A percentile compares a stretch with the other conserved stretches of the same genome.
These are phyloP conservation scores for Solanum rostratum DNA, from an alignment of 257 asterid species.

Conservation along the genomic window DNA sequence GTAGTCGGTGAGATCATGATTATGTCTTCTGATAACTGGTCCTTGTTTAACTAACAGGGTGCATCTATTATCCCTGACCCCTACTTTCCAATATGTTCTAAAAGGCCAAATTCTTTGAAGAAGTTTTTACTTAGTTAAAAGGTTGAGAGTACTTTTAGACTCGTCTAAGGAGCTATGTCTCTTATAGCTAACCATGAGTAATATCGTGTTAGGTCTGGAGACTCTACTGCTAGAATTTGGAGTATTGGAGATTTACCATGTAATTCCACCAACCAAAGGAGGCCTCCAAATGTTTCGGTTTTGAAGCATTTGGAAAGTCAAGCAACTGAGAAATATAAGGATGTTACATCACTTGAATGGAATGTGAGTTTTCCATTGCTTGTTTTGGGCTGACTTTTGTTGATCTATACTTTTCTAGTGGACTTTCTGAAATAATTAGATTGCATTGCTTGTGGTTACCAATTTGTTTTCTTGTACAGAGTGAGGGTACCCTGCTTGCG, in stretches of 20 bases:
- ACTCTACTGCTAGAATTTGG: slow-evolving; percentile 97
- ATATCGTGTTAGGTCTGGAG: slow-evolving; percentile 57
- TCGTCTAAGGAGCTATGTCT: neutral
- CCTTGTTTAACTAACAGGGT: neutral
- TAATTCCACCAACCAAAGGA: slow-evolving; percentile 49
- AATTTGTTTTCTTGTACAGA: slow-evolving; percentile 21
- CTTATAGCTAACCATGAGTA: neutral
- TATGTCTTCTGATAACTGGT: neutral
- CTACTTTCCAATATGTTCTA: neutral
- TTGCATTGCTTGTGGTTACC: neutral
- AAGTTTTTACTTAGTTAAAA: neutral
- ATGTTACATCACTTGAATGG: slow-evolving; percentile 97
- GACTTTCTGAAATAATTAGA: neutral
- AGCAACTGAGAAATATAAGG: slow-evolving; percentile 82
- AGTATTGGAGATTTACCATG: slow-evolving; percentile 49
- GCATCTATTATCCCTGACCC: neutral
- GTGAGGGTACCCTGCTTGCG: slow-evolving; percentile 84
- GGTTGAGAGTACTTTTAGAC: neutral
- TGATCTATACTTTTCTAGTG: neutral
- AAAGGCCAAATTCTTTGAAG: neutral
- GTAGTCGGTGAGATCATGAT: neutral
- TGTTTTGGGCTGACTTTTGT: neutral
- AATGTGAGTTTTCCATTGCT: slow-evolving; percentile 41
- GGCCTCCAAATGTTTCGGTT: slow-evolving; percentile 42
- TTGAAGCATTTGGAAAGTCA: slow-evolving; percentile 77